Evolutionary conservation across 2,329 filamentous ascomycete species (phyloP), one percentile per base, ranked within the genome.

Genomic region (Aspergillus pseudotamarii): DNA sequence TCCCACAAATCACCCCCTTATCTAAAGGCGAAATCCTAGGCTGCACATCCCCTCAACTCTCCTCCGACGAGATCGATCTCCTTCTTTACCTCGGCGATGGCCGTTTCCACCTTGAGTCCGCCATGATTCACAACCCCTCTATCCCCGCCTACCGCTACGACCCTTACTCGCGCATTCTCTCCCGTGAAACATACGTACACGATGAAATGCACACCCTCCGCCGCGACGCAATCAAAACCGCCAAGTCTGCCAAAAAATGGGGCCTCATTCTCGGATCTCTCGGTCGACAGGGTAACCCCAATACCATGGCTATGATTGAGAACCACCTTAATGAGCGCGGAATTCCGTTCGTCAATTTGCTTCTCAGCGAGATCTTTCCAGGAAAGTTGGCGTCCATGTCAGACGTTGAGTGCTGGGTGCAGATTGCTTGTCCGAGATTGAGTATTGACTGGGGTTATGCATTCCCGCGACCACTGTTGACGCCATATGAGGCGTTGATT

Each of bases 361-460:
- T 98, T 11, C 85, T 99, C 4, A 95, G 91, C 66, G 95, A 99
- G 82, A 98, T 99, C 60, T 97, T 98, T 76, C 95, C 96, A 0
- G 94, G 93, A 0, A 99, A 98, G 81, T 80, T 99, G 68, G 93
- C 92, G 0, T 89, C 95, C 83, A 97, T 99, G 93, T 80, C 82
- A 34, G 94, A 98, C 73, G 92, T 99, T 2, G 94, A 97, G 75
- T 96, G 93, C 71, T 99, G 95, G 95, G 94, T 99, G 45, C 95
- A 99, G 79, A 93, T 99, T 57, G 95, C 95, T 6, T 99, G 95
- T 79, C 95, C 95, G n/a, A 83, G 95, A 57, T 75, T 99, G 75
- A 98, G 94, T 77, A 99, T 99, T 69, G 95, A 99, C 80, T 99
- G 95, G 95, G 95, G 95, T 0, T 98, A 98, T 80, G 95, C 95